Evolutionary conservation across 208 protist genomes (phyloP).

Genomic region (Trypanosomatidae sp.): DNA sequence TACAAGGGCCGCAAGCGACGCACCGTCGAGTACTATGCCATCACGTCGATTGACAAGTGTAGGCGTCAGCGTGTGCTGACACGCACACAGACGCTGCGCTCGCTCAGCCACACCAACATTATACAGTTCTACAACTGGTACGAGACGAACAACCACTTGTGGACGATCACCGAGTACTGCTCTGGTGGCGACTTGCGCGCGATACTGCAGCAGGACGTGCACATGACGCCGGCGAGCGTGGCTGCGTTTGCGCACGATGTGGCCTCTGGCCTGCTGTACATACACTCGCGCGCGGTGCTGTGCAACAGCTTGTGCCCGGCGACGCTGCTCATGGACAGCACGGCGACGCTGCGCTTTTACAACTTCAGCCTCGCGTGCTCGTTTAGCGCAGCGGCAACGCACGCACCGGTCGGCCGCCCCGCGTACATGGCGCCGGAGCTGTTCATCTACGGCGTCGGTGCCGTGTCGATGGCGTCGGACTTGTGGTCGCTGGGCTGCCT

Average conservation of each 20-base stretch:
- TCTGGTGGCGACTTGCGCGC: conserved; percentile 81
- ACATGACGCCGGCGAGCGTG: conserved; percentile 57
- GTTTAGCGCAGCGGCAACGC: conserved; percentile 19
- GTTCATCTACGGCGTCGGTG: conserved; percentile 43
- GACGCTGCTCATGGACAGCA: conserved; percentile 89
- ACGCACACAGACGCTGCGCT: conserved; percentile 72
- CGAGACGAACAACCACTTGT: conserved; percentile 93
- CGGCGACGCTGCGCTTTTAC: conserved; percentile 82
- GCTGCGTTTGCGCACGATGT: conserved; percentile 75
- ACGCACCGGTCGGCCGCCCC: conserved; percentile 59
- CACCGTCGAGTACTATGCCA: conserved; percentile 89
- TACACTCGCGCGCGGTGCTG: conserved; percentile 84
- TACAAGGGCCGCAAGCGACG: conserved; percentile 90
- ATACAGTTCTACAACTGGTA: conserved; percentile 93
- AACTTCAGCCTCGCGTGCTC: conserved; percentile 84
- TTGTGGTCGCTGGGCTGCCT: conserved; percentile 92
- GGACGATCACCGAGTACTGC: conserved; percentile 94
- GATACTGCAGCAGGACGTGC: conserved; percentile 49
- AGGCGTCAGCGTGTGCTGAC: conserved; percentile 76
- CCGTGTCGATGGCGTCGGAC: conserved; percentile 84
- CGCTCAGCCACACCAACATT: conserved; percentile 66
- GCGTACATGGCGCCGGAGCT: conserved; percentile 92
- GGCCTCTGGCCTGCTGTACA: conserved; percentile 77
- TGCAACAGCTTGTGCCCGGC: conserved; percentile 87
- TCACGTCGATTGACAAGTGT: conserved; percentile 90